Evolutionary conservation across 192 early-diverging fungal species (phyloP), one percentile per base, ranked within the genome.

Genomic region (Podila horticola): DNA sequence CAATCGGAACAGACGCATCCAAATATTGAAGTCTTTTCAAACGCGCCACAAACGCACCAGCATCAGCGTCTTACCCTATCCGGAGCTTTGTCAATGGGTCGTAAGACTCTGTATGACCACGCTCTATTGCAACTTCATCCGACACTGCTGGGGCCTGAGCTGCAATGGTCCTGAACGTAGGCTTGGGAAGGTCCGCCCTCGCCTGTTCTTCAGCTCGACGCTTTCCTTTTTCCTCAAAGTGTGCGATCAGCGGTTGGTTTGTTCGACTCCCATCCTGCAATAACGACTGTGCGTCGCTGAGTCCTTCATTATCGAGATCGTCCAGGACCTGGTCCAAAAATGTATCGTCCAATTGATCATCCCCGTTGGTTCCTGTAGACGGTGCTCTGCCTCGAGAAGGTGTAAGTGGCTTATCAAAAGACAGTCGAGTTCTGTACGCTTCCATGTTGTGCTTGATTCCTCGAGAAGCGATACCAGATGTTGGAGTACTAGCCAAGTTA

Each of bases 81-180:
- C 66, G 64, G 41, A 73, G 57, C 5, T 66, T 66, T 51, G 77
- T 62, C 7, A 69, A 24, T 4, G 77, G 66, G 28, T 81, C 77
- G 49, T 57, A 64, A 0, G 38, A 61, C 6, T 29, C 5, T 22
- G 70, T 41, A 26, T 73, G 69, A 5, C 71, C 60, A 10, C 57
- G 26, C 2, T 22, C 26, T 20, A 34, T 24, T 5, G 49, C 26
- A n/a, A 68, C 66, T 8, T 26, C 41, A 2, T 49, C 5, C 1
- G 70, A 72, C 13, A 68, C 11, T 2, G 50, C 17, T 17, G 22
- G 41, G 9, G 17, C 15, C 17, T 38, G 31, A 15, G 64, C 19
- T 6, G 50, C 58, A 19, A 67, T 11, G 3, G 62, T 70, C 17
- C 24, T 34, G 33, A 79, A 79, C n/a, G 75, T 79, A 20, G 58